Base-by-base conservation (phyloP, 2,329 filamentous ascomycete genomes). In the Pseudophaeomoniella oleicola region DNA sequence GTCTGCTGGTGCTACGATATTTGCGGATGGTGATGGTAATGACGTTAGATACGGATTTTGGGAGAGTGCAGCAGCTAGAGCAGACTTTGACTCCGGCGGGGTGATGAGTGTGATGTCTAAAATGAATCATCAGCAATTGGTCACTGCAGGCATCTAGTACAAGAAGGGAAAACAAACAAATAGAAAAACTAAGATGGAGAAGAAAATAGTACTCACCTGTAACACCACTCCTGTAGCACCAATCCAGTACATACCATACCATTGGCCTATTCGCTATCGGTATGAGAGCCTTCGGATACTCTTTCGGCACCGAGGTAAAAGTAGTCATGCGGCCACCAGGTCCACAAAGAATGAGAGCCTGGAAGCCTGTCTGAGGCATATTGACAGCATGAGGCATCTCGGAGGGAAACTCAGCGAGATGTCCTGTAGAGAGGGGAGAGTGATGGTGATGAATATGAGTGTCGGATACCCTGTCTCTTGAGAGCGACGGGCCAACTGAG, bases 1-100 rank as follows among this genome's bases (percentile, higher is more conserved):
- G 30, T 72, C 77, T 47, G 68, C 63, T 1, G 88, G 88, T 1
- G 86, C 79, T 14, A 94, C 62, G 16, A 94, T 66, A 47, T 80
- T 75, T 32, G 83, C 56, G 2, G 57, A 59, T n/a, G 63, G 64
- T 13, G 57, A 51, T 3, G 62, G 60, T 5, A 68, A 55, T 13
- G 64, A 63, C 27, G 64, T 67, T 6, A 68, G 56, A 41, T 67
- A 60, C 13, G 64, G 64, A 37, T 67, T 66, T 46, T 65, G 62
- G 34, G 59, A 57, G 11, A 68, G 53, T 31, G 64, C 63, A 30
- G 62, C 59, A 41, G 64, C 56, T 15, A 68, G 49, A 10, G 62
- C 56, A 36, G 55, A 51, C 39, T 57, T 53, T 16, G 59, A 59
- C 14, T 58, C 50, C 5, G 62, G 56, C 36, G 64, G 62, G 3